A percentile compares a stretch with the other conserved stretches of the same genome.
These are phyloP conservation scores for Tripterygium wilfordii DNA, from an alignment of 177 flowering plant species.

Conservation along the genomic window DNA sequence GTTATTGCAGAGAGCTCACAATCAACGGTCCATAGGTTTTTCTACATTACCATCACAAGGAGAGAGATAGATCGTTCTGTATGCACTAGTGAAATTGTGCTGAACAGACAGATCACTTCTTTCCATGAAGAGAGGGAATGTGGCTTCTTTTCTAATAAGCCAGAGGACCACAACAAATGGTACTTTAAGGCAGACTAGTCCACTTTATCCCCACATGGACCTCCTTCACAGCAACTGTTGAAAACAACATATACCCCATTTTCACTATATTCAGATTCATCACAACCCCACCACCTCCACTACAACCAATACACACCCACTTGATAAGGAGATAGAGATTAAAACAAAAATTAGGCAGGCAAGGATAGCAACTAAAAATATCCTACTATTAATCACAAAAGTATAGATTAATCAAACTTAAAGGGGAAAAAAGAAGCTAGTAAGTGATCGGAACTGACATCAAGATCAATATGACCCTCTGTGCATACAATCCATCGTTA, in stretches of 20 bases:
- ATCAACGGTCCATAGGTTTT: constrained; percentile 36
- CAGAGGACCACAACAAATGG: constrained; percentile 30
- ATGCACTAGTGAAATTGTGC: constrained; percentile 34
- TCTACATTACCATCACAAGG: constrained; percentile 14
- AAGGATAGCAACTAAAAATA: no score
- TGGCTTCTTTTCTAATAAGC: constrained; percentile 33
- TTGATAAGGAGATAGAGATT: no score
- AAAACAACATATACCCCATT: constrained; percentile 33
- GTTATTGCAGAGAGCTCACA: constrained; percentile 24
- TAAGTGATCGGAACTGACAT: no score
- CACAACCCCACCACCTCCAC: constrained; percentile 1
- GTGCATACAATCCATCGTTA: no score
- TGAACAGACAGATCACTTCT: constrained; percentile 59
- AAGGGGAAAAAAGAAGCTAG: no score
- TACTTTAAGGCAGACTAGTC: constrained; percentile 30
- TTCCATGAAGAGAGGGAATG: constrained; percentile 14
- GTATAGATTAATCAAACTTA: no score
- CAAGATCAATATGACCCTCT: no score
- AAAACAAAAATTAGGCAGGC: no score
- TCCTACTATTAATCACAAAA: no score
- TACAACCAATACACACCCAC: constrained; percentile 17
- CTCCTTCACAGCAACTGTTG: constrained; percentile 10
- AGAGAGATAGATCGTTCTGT: constrained; percentile 13
- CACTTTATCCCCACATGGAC: constrained; percentile 26
- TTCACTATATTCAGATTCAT: constrained; percentile 10